Percentiles rank a stretch among this genome's conserved stretches.
phyloP scores from a whole-genome alignment of 768 basidiomycete genomes.

The Boletus sp. region DNA sequence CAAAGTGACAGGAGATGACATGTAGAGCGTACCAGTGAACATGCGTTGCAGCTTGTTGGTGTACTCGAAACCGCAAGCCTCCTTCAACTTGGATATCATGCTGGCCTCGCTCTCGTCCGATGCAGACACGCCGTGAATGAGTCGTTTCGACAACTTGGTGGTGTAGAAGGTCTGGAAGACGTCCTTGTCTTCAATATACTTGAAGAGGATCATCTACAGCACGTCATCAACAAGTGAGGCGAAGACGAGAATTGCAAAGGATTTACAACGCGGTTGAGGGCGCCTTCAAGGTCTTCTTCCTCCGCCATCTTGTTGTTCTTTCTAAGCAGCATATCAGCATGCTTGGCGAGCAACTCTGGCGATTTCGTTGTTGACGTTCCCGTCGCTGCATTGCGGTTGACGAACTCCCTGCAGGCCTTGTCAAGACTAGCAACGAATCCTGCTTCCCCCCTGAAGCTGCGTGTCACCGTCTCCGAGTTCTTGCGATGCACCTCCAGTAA shows the following conservation, averaged over 20 bases:
- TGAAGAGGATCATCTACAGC: constrained; percentile 91
- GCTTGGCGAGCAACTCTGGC: constrained; percentile 89
- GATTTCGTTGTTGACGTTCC: constrained; percentile 82
- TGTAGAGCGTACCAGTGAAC: constrained; percentile 75
- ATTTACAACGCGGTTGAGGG: constrained; percentile 85
- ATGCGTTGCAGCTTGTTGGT: constrained; percentile 95
- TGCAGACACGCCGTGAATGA: constrained; percentile 87
- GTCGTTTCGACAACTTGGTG: constrained; percentile 88
- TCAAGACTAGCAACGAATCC: constrained; percentile 94
- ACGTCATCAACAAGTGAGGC: constrained; percentile 3
- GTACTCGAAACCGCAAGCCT: constrained; percentile 95
- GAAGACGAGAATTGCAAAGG: background rate
- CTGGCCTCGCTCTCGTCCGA: constrained; percentile 96
- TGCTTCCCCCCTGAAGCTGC: constrained; percentile 89
- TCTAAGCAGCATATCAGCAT: constrained; percentile 82
- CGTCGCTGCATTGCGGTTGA: constrained; percentile 90
- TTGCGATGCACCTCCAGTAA: constrained; percentile 89
- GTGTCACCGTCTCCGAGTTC: constrained; percentile 83
- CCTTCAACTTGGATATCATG: constrained; percentile 98
- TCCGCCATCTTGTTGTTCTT: constrained; percentile 97
- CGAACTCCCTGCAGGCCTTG: constrained; percentile 93
- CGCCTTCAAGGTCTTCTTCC: constrained; percentile 77
- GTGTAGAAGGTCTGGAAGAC: constrained; percentile 99
- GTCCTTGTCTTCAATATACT: constrained; percentile 98
- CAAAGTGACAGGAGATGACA: background rate